Conservation (phyloP, 225 moss, liverwort and hornwort species). For the Lunularia cruciata region DNA sequence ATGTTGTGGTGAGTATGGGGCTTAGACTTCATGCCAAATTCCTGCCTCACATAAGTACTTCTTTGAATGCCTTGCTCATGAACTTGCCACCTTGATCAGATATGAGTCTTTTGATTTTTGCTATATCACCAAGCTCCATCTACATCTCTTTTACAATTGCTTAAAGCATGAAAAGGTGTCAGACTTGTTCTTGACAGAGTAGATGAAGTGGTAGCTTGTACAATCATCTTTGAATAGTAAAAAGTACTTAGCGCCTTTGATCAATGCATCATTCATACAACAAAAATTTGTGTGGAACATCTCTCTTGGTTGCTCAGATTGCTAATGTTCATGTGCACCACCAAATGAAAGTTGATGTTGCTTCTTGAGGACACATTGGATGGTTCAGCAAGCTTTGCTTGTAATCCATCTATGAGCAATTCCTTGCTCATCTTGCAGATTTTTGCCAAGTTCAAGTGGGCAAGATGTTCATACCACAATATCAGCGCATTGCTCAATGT, state of each 20-base stretch:
- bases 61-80: neutral
- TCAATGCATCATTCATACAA: neutral
- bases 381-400: neutral
- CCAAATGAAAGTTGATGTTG: neutral
- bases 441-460: neutral
- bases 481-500: neutral
- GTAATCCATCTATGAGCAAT: neutral
- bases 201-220: no score
- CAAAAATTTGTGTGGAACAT: slow-evolving; percentile 12
- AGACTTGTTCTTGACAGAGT: no score
- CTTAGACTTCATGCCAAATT: slow-evolving; percentile 1
- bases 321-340: neutral
- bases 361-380: neutral
- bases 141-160: neutral
- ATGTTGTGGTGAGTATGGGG: no score
- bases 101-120: neutral
- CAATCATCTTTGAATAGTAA: neutral
- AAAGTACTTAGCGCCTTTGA: slow-evolving; percentile 5
- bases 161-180: slow-evolving; percentile 9
- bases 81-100: slow-evolving; percentile 17
- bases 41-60: neutral
- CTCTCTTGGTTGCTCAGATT: neutral
- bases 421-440: neutral
- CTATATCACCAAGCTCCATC: neutral
- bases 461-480: slow-evolving; percentile 13